Evolutionary conservation across 2,329 filamentous ascomycete genomes (phyloP), one percentile per base, ranked within the genome.

Genomic region (Colletotrichum limetticola): DNA sequence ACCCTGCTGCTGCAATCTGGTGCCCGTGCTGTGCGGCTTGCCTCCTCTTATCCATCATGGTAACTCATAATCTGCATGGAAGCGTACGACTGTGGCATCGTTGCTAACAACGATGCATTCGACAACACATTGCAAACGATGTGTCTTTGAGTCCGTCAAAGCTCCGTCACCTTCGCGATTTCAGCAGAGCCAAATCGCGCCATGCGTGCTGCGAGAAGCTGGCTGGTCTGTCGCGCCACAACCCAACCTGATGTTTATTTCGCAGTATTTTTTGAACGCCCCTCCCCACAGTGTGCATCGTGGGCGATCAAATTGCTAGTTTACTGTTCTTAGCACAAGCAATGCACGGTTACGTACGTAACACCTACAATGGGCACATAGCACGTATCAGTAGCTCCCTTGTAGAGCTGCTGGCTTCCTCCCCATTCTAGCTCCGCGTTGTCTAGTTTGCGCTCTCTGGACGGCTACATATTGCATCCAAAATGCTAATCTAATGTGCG

Each of bases 1-100:
- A 49, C 42, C 42, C 42, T 49, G 63, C 49, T 53, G 49, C 35
- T 62, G 30, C 69, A 26, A 66, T 68, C 49, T 24, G 19, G 42
- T 49, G 42, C 65, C 57, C 65, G 56, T 62, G 12, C 37, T 56
- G 32, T 32, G 19, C 32, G 4, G 32, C 32, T 35, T 35, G 32
- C 68, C 42, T 71, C 32, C 32, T 66, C 28, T 42, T 66, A 59
- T 69, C 53, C 59, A 53, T 55, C 46, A 24, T 49, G 22, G 19
- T 49, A 32, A 52, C 57, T 55, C 49, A 37, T 28, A 49, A 56
- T 59, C 42, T 72, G 70, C 66, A 70, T 52, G 70, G 70, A 65
- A 70, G 66, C 24, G 60, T 57, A 55, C 16, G 32, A 52, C 30
- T 28, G 16, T 24, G 42, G 42, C 9, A 22, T 49, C 19, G 16